Evolutionary conservation across 805 yeast species (phyloP).

Genomic region (Candida qinlingensis): DNA sequence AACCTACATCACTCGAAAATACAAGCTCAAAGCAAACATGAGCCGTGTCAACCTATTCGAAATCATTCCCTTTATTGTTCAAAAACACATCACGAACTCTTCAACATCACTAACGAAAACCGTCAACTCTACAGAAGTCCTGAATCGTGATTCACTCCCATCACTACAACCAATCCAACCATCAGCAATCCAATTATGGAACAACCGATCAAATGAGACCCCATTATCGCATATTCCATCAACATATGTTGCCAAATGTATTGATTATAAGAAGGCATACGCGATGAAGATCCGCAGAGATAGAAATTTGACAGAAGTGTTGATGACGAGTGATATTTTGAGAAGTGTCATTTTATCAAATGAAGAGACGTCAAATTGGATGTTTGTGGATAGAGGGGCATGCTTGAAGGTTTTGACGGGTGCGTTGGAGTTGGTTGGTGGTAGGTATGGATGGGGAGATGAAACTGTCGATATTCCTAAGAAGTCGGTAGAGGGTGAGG

Average conservation of each 20-base stretch:
- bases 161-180: neutral
- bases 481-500: neutral
- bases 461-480: neutral
- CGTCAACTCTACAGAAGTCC: constrained; percentile 5
- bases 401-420: constrained; percentile 2
- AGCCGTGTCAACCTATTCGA: constrained; percentile 10
- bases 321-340: constrained; percentile 8
- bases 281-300: neutral
- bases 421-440: neutral
- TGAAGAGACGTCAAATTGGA: constrained; percentile 1
- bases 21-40: neutral
- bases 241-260: constrained; percentile 4
- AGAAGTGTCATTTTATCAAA: constrained; percentile 10
- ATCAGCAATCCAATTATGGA: neutral
- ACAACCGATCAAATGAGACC: neutral
- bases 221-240: constrained; percentile 2
- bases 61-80: constrained; percentile 13
- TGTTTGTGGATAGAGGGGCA: constrained; percentile 2
- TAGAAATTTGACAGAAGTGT: neutral
- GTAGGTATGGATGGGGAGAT: neutral
- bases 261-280: constrained; percentile 2
- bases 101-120: constrained; percentile 4
- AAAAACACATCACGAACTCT: neutral
- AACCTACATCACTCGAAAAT: neutral
- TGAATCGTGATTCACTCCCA: constrained; percentile 4